A percentile compares a stretch with the other conserved stretches of the same genome.
Evolutionary conservation across 176 grass and related monocot genomes (phyloP).

Genomic region (Puccinellia tenuiflora): DNA sequence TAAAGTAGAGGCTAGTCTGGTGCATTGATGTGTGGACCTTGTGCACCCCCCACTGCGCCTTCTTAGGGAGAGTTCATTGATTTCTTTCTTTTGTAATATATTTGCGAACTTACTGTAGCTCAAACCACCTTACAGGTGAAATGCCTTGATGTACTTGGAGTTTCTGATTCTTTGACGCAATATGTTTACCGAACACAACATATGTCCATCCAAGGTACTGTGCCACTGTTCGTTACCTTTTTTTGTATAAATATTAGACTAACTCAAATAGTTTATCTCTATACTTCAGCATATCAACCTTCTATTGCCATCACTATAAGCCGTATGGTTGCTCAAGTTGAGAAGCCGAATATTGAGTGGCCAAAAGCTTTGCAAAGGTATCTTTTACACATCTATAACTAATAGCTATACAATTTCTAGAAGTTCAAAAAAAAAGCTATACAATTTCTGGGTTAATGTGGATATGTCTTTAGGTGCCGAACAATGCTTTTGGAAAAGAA

Average conservation of each 20-base stretch:
- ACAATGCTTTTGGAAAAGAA: conserved; percentile 78
- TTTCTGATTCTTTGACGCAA: conserved; percentile 71
- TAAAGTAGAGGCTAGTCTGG: background rate
- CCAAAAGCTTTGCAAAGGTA: conserved; percentile 90
- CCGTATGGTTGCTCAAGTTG: conserved; percentile 81
- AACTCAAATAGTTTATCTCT: conserved; percentile 25
- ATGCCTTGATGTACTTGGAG: conserved; percentile 80
- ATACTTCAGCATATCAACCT: conserved; percentile 81
- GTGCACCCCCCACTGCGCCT: background rate
- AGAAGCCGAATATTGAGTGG: conserved; percentile 95
- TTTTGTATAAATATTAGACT: conserved; percentile 28
- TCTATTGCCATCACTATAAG: conserved; percentile 73
- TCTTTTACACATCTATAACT: background rate
- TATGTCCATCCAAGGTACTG: conserved; percentile 75
- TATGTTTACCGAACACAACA: conserved; percentile 84
- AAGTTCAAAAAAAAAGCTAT: too few species aligned
- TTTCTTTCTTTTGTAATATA: conserved; percentile 1
- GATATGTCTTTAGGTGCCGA: conserved; percentile 50
- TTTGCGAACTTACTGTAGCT: conserved; percentile 6
- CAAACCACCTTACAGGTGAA: conserved; percentile 53
- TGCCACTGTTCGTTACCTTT: conserved; percentile 14
- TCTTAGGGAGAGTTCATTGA: background rate
- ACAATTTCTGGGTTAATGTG: conserved; percentile 11
- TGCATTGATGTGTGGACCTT: background rate
- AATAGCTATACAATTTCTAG: background rate